A percentile compares a stretch with the other conserved stretches of the same genome.
These are phyloP conservation scores for Penicillium sp. DNA, from an alignment of 2,329 filamentous ascomycete genomes.

Conservation along the genomic window DNA sequence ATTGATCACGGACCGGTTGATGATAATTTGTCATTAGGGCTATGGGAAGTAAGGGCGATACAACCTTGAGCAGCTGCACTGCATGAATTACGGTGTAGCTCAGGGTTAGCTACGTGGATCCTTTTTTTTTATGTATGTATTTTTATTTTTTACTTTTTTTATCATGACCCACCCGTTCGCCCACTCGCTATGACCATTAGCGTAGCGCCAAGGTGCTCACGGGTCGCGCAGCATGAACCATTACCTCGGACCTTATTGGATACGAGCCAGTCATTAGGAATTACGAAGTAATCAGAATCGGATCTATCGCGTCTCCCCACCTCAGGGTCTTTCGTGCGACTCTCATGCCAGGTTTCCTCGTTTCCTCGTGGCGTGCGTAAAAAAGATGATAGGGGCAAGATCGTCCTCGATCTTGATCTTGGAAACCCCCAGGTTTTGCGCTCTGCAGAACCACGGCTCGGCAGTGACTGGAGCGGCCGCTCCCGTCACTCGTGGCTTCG, in stretches of 20 bases:
- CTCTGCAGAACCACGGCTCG: constrained; percentile 13
- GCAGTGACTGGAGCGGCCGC: constrained; percentile 5
- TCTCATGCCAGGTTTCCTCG: neutral
- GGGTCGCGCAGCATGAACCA: constrained; percentile 16
- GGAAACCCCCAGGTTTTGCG: neutral
- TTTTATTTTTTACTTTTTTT: too few relatives aligned
- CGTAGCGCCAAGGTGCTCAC: constrained; percentile 10
- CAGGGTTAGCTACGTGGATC: neutral
- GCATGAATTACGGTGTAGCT: neutral
- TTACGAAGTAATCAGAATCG: constrained; percentile 13
- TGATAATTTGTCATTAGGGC: neutral
- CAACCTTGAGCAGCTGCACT: neutral
- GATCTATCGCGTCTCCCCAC: constrained; percentile 12
- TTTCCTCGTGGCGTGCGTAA: neutral
- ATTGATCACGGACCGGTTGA: constrained; percentile 8
- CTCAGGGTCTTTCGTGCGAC: constrained; percentile 3
- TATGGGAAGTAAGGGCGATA: constrained; percentile 6
- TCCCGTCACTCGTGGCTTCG: constrained; percentile 6
- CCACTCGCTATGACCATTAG: constrained; percentile 17
- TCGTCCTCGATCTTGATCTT: neutral
- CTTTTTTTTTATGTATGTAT: too few relatives aligned
- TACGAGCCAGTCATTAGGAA: constrained; percentile 11
- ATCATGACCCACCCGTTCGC: constrained; percentile 22
- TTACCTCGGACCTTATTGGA: constrained; percentile 12
- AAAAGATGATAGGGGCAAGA: too few relatives aligned